These are phyloP conservation scores for Debaryomyces udenii DNA, from an alignment of 1,139 yeast species.

Conservation along the genomic window DNA sequence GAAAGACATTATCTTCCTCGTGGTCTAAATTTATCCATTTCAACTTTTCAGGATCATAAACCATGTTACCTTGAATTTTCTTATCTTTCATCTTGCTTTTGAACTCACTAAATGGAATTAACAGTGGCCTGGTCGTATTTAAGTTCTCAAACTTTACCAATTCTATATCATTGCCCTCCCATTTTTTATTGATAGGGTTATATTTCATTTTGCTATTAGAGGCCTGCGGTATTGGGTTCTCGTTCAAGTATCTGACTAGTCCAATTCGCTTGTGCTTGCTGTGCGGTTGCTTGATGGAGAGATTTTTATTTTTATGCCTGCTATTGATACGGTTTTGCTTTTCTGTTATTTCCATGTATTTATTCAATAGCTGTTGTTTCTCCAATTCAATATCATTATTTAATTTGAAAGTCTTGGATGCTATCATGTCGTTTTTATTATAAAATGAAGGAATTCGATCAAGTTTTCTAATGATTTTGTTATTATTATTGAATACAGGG, in stretches of 20 bases:
- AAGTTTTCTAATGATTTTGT: constrained; percentile 39
- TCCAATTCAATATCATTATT: constrained; percentile 23
- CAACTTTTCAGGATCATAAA: constrained; percentile 59
- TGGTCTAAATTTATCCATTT: constrained; percentile 52
- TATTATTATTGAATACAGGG: constrained; percentile 36
- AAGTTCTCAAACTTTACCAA: constrained; percentile 49
- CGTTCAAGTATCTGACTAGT: constrained; percentile 35
- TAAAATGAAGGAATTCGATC: constrained; percentile 51
- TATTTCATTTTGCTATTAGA: constrained; percentile 49
- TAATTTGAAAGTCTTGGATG: constrained; percentile 16
- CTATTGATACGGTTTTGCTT: constrained; percentile 18
- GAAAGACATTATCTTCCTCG: constrained; percentile 55
- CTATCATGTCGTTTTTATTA: constrained; percentile 20
- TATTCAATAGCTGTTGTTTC: constrained; percentile 29
- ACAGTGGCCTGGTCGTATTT: constrained; percentile 32
- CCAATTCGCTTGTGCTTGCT: constrained; percentile 29
- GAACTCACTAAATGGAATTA: constrained; percentile 38
- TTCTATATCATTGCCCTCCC: constrained; percentile 76
- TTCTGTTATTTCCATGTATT: constrained; percentile 32
- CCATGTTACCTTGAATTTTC: constrained; percentile 50
- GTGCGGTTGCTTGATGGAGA: constrained; percentile 5
- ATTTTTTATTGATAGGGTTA: constrained; percentile 51
- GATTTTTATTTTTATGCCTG: constrained; percentile 14
- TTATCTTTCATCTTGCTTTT: constrained; percentile 19
- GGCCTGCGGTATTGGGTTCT: constrained; percentile 23